Conservation (phyloP, 2,329 filamentous ascomycete species). For the Amesomyces nigricolor region DNA sequence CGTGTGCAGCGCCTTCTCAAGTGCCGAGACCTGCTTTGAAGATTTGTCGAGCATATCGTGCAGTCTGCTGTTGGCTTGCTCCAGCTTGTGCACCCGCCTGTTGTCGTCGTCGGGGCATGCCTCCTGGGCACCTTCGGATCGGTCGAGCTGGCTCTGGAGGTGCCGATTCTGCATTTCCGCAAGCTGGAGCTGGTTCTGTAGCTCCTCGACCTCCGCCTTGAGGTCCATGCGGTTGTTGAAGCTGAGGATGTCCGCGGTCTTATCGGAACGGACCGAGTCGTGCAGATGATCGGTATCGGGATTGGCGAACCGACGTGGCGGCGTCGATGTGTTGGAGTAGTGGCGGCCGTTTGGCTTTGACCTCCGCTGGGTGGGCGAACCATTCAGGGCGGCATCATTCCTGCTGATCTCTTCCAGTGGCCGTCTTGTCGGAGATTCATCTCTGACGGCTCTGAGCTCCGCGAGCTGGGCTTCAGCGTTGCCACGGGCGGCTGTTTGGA, state of each 20-base stretch:
- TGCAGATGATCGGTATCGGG: constrained; percentile 44
- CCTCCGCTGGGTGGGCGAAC: constrained; percentile 67
- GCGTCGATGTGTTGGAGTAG: constrained; percentile 71
- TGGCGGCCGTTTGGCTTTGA: constrained; percentile 49
- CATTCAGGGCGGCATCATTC: constrained; percentile 68
- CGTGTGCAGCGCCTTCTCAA: constrained; percentile 80
- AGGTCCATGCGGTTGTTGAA: constrained; percentile 88
- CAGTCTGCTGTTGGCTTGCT: constrained; percentile 83
- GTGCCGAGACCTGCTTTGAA: constrained; percentile 78
- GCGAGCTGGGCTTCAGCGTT: constrained; percentile 79
- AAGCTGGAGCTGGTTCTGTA: constrained; percentile 91
- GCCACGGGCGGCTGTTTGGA: constrained; percentile 72
- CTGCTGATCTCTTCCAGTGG: constrained; percentile 82
- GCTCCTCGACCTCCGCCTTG: constrained; percentile 81
- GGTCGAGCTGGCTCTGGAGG: constrained; percentile 79
- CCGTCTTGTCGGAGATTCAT: constrained; percentile 65
- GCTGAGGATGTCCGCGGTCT: constrained; percentile 74
- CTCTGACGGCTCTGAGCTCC: constrained; percentile 68
- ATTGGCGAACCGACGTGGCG: constrained; percentile 65
- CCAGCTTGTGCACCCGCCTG: constrained; percentile 80
- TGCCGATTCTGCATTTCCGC: constrained; percentile 94
- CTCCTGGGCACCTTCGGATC: constrained; percentile 57
- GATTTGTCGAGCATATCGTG: constrained; percentile 96
- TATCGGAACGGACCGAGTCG: constrained; percentile 79
- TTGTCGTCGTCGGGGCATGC: constrained; percentile 67